Base-by-base conservation (phyloP, 164 flowering plant genomes). In the Kalanchoe fedtschenkoi region DNA sequence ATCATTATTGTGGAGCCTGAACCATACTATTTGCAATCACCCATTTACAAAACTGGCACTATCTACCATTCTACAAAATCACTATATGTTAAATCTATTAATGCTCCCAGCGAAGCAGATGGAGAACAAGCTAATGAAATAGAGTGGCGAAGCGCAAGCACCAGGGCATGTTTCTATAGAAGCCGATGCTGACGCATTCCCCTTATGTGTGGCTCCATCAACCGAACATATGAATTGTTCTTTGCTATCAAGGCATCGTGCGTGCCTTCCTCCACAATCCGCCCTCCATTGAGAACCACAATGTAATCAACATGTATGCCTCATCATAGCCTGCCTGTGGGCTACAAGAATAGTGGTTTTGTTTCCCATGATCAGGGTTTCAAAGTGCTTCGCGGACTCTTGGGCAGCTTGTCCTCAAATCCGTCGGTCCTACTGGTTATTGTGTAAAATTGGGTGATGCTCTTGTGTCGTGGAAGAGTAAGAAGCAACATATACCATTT, bases 261-360 rank as follows among this genome's bases (percentile, higher is more conserved):
- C n/a, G 84, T 74, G 16, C 99, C 99, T 78, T 93, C 90, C 72
- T 93, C 99, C 17, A 93, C 93, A 6, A 93, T 93, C 62, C 83
- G 70, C 14, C 99, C 96, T 58, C 96, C 93, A 70, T 93, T 90
- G 13, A 93, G 91, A 62, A 93, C 97, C 57, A 93, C 99, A 68
- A 93, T 90, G 68, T 81, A 88, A 76, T 93, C 97, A n/a, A 93
- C 99, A 71, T n/a, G n/a, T n/a, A n/a, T 88, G 97, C 69, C 87
- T 83, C 97, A 93, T 93, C 97, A 88, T 85, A 34, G 99, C 95
- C 57, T 90, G 95, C 62, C 95, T 76, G 62, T 93, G 97, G 16
- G 97, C 99, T 62, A 93, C 84, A 32, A 93, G 79, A 68, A 93
- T 84, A 24, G 97, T 87, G 32, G 99, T 93, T 76, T 88, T 93